Evolutionary conservation across 192 early-diverging fungal species (phyloP).

Genomic region (Allomyces arbusculus): DNA sequence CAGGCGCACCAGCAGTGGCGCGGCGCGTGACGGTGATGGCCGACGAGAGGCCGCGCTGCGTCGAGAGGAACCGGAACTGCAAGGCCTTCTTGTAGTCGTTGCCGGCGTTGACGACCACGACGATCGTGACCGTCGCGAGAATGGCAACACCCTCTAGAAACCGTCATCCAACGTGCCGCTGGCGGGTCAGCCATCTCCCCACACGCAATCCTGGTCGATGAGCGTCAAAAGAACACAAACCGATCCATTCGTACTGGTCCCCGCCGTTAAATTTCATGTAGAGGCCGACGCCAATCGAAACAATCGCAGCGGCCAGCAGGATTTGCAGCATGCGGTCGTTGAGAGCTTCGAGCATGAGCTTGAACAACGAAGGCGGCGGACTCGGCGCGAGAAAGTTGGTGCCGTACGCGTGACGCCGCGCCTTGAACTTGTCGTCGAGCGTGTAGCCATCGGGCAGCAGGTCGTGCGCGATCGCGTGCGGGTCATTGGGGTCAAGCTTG

Average conservation of each 20-base stretch:
- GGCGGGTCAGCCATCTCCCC: no score
- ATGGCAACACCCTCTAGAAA: conserved; percentile 57
- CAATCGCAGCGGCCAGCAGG: background rate
- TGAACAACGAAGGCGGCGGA: background rate
- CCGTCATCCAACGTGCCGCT: background rate
- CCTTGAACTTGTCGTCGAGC: background rate
- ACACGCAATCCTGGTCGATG: no score
- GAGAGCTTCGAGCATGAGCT: background rate
- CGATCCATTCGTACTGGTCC: background rate
- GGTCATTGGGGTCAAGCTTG: background rate
- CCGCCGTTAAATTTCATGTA: background rate
- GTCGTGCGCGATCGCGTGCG: background rate
- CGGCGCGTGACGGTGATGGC: conserved; percentile 29
- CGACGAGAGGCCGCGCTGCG: conserved; percentile 61
- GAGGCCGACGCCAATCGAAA: background rate
- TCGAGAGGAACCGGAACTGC: conserved; percentile 71
- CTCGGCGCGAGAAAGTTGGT: background rate
- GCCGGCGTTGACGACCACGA: conserved; percentile 73
- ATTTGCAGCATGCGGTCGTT: background rate
- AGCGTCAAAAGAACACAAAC: no score
- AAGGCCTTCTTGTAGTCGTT: conserved; percentile 81
- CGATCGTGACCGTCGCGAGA: conserved; percentile 59
- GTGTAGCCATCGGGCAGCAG: background rate
- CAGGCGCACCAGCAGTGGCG: conserved; percentile 37
- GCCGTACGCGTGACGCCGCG: background rate